Evolutionary conservation across 2,329 filamentous ascomycete genomes (phyloP).

Genomic region (Penicillium decumbens): DNA sequence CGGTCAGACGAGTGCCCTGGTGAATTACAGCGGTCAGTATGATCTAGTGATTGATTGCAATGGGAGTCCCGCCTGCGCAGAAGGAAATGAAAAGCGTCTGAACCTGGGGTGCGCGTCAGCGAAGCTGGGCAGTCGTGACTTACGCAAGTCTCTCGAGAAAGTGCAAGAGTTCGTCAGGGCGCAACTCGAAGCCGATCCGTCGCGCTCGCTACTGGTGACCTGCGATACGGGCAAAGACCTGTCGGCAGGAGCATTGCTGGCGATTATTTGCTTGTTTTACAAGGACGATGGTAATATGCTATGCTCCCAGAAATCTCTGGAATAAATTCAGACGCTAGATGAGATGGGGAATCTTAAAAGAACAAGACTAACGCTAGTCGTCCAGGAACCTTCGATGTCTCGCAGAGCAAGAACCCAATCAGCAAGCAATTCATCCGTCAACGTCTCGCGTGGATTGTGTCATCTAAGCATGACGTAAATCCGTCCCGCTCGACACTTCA

Average conservation of each 20-base stretch:
- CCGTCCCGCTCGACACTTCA: slow-evolving; percentile 81
- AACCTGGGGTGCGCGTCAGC: slow-evolving; percentile 63
- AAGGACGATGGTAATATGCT: slow-evolving; percentile 54
- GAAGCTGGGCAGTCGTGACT: slow-evolving; percentile 75
- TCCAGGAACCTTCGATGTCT: slow-evolving; percentile 31
- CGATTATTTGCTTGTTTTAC: slow-evolving; percentile 69
- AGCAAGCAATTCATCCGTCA: slow-evolving; percentile 74
- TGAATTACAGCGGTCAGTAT: slow-evolving; percentile 43
- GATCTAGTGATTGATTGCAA: slow-evolving; percentile 43
- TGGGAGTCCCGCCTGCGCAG: slow-evolving; percentile 29
- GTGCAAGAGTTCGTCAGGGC: slow-evolving; percentile 55
- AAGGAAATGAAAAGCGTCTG: slow-evolving; percentile 40
- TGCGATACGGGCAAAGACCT: slow-evolving; percentile 78
- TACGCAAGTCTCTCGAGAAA: slow-evolving; percentile 65
- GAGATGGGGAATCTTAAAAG: slow-evolving; percentile 15
- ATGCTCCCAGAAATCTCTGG: background rate
- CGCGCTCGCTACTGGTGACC: slow-evolving; percentile 52
- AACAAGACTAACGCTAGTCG: slow-evolving; percentile 10
- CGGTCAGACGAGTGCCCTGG: slow-evolving; percentile 23
- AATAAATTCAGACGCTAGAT: slow-evolving; percentile 19
- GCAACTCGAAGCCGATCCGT: slow-evolving; percentile 28
- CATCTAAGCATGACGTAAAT: slow-evolving; percentile 71
- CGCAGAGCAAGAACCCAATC: slow-evolving; percentile 39
- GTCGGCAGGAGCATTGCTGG: slow-evolving; percentile 71
- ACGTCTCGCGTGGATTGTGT: slow-evolving; percentile 76